These are phyloP conservation scores for Lactifluus rugatus DNA, from an alignment of 768 basidiomycete genomes.

Conservation along the genomic window DNA sequence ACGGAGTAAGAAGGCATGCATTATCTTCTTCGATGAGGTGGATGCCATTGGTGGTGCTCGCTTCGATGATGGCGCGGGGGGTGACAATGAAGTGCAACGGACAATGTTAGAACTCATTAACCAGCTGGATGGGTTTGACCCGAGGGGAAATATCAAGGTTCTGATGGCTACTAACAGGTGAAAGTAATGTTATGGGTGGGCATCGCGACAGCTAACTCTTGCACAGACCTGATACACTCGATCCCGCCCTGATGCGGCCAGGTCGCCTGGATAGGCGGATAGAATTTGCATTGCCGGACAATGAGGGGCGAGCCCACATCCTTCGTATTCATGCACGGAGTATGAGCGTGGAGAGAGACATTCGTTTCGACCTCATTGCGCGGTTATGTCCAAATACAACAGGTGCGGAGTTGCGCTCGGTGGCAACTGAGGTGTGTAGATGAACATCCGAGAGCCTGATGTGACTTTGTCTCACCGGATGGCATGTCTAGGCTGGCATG, in stretches of 20 bases:
- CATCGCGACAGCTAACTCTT: constrained; percentile 5
- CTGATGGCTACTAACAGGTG: constrained; percentile 98
- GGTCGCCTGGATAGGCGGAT: constrained; percentile 96
- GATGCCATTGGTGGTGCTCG: constrained; percentile 98
- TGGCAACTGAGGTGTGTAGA: constrained; percentile 81
- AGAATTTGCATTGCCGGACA: constrained; percentile 91
- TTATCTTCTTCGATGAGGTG: constrained; percentile 99
- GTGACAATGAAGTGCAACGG: constrained; percentile 97
- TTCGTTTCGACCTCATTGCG: constrained; percentile 95
- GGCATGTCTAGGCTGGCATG: constrained; percentile 77
- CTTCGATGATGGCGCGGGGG: constrained; percentile 97
- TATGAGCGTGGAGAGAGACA: constrained; percentile 96
- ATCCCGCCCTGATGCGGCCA: constrained; percentile 91
- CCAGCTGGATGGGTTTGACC: constrained; percentile 97
- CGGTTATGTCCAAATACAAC: constrained; percentile 96
- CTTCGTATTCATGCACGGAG: constrained; percentile 94
- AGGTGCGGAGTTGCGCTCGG: constrained; percentile 94
- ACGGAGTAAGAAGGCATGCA: constrained; percentile 95
- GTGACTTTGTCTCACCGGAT: constrained; percentile 8
- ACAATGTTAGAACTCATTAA: constrained; percentile 99
- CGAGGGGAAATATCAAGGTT: constrained; percentile 98
- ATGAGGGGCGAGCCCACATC: constrained; percentile 94
- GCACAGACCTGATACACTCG: constrained; percentile 90
- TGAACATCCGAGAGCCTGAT: background rate
- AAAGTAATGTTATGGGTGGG: constrained; percentile 21